Evolutionary conservation across 768 basidiomycete species (phyloP).

Genomic region (Lentinus brumalis): DNA sequence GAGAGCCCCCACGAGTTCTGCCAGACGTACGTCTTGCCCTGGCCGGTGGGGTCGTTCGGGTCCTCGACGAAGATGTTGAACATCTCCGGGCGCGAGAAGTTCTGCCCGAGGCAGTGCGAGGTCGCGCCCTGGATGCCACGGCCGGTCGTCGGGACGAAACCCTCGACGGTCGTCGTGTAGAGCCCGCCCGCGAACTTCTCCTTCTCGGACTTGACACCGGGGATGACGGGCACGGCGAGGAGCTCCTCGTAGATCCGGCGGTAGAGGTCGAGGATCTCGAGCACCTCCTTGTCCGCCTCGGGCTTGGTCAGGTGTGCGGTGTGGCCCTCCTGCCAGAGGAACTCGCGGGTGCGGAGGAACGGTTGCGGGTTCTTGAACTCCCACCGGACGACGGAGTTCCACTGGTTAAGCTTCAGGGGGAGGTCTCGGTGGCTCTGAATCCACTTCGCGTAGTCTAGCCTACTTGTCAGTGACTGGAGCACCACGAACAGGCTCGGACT

Average conservation of each 20-base stretch:
- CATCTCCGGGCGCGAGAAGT: constrained; percentile 96
- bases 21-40: constrained; percentile 84
- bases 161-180: constrained; percentile 98
- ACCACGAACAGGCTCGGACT: not conserved
- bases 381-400: constrained; percentile 99
- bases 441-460: constrained; percentile 95
- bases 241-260: constrained; percentile 95
- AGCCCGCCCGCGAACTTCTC: constrained; percentile 98
- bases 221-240: constrained; percentile 95
- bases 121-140: constrained; percentile 98
- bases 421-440: constrained; percentile 96
- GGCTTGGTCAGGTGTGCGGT: constrained; percentile 88
- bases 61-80: constrained; percentile 98
- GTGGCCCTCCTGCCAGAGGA: constrained; percentile 99
- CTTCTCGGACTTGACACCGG: constrained; percentile 97
- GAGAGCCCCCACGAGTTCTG: constrained; percentile 99
- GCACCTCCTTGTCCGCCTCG: constrained; percentile 92
- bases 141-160: constrained; percentile 95
- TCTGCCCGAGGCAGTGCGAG: constrained; percentile 97
- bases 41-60: constrained; percentile 69
- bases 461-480: constrained; percentile 3
- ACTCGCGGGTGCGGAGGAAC: constrained; percentile 98
- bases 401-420: constrained; percentile 95
- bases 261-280: constrained; percentile 94
- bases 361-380: constrained; percentile 99